Conservation (phyloP, 805 yeast species). For the Candida montana region DNA sequence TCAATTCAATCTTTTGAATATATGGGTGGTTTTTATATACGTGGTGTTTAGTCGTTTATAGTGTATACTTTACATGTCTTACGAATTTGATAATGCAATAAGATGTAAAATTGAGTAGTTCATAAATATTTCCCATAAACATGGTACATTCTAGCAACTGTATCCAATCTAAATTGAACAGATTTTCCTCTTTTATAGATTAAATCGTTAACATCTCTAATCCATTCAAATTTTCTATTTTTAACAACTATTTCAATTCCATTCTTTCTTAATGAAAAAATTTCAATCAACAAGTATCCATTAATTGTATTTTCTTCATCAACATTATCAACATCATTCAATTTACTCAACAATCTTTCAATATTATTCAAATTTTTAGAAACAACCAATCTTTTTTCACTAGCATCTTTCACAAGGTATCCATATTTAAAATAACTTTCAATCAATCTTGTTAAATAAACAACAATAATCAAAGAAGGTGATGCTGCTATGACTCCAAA, state of each 20-base stretch:
- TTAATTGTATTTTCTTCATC: conserved; percentile 33
- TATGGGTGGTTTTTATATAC: neutral
- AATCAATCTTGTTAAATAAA: conserved; percentile 35
- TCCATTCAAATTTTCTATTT: conserved; percentile 47
- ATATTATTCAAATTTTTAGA: conserved; percentile 48
- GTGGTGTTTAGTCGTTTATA: neutral
- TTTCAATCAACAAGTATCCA: conserved; percentile 66
- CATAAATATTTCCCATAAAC: conserved; percentile 40
- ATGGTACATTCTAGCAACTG: conserved; percentile 57
- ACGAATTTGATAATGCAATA: too few species aligned
- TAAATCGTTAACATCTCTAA: conserved; percentile 57
- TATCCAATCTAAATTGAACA: conserved; percentile 35
- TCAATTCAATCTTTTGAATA: conserved; percentile 58
- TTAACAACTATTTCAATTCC: conserved; percentile 49
- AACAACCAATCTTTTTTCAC: conserved; percentile 28
- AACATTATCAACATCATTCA: conserved; percentile 17
- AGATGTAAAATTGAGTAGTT: neutral
- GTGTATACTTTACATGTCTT: too few species aligned
- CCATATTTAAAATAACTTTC: conserved; percentile 32
- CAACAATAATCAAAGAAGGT: conserved; percentile 62
- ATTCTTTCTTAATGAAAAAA: conserved; percentile 46
- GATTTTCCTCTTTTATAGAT: conserved; percentile 30
- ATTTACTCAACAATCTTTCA: conserved; percentile 44
- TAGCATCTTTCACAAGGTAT: conserved; percentile 18
- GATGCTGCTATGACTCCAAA: conserved; percentile 87